Evolutionary conservation across 805 yeast genomes (phyloP).

Genomic region (Ogataea glucozyma): DNA sequence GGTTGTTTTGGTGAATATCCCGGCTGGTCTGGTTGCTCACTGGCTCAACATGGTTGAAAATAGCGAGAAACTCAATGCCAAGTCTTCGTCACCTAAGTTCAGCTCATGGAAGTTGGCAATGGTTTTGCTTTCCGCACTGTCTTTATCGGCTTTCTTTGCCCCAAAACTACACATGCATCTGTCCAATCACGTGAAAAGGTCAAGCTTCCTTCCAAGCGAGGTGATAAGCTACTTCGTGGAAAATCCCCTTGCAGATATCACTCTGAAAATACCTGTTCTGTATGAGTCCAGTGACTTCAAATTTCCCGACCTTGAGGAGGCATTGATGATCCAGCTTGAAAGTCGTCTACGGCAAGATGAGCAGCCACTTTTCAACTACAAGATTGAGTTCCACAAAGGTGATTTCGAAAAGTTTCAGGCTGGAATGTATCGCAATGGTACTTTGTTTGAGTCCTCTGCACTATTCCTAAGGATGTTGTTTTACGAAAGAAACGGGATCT

Average conservation of each 20-base stretch:
- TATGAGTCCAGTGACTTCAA: conserved; percentile 45
- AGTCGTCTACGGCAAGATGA: conserved; percentile 37
- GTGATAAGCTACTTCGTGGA: conserved; percentile 26
- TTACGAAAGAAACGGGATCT: conserved; percentile 29
- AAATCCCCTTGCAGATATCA: conserved; percentile 44
- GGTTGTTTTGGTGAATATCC: too few species aligned
- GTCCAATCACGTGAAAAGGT: conserved; percentile 7
- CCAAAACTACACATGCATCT: conserved; percentile 3
- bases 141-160: not conserved
- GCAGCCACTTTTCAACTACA: conserved; percentile 17
- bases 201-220: conserved; percentile 16
- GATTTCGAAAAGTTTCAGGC: conserved; percentile 8
- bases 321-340: conserved; percentile 49
- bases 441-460: conserved; percentile 17
- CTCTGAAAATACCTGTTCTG: conserved; percentile 45
- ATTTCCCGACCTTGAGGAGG: conserved; percentile 69
- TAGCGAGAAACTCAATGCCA: not conserved
- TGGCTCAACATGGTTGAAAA: not conserved
- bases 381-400: conserved; percentile 26
- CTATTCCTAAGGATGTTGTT: conserved; percentile 25
- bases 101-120: conserved; percentile 2
- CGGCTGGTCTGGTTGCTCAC: too few species aligned
- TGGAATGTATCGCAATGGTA: conserved; percentile 4
- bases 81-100: too few species aligned
- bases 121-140: not conserved